Evolutionary conservation across 441 rosid genomes (phyloP).

Genomic region (Daphne laureola): DNA sequence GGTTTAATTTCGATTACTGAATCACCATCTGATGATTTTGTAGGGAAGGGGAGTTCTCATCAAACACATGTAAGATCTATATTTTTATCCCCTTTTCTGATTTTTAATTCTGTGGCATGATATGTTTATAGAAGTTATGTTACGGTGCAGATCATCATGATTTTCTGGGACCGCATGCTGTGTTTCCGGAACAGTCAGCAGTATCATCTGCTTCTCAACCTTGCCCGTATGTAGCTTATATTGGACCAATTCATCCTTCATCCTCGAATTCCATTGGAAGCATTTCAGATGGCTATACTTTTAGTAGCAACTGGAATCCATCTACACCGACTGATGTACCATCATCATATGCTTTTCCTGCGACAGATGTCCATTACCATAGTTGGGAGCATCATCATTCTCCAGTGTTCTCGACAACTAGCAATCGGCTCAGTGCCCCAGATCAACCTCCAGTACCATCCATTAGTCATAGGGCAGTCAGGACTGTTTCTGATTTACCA

Average conservation of each 20-base stretch:
- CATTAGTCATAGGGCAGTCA: conserved; percentile 49
- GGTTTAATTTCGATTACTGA: background rate
- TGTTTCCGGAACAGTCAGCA: conserved; percentile 58
- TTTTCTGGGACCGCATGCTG: conserved; percentile 60
- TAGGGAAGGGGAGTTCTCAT: conserved; percentile 77
- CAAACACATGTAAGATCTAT: conserved; percentile 59
- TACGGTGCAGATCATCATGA: conserved; percentile 62
- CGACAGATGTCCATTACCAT: no score
- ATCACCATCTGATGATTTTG: conserved; percentile 14
- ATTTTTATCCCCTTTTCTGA: background rate
- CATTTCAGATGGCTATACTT: no score
- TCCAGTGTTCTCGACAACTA: conserved; percentile 52
- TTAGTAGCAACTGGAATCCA: no score
- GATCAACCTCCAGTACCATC: conserved; percentile 62
- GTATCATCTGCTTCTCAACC: conserved; percentile 65
- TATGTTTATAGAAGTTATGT: conserved; percentile 11
- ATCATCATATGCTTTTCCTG: no score
- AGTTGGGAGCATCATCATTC: conserved; percentile 59
- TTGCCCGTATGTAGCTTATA: conserved; percentile 76
- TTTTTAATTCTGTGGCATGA: conserved; percentile 6
- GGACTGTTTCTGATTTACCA: conserved; percentile 52
- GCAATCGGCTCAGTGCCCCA: conserved; percentile 39
- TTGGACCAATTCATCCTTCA: conserved; percentile 39
- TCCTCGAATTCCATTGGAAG: no score
- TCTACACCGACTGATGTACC: no score